Conservation (phyloP, 371 early-diverging fungal genomes). For the Zychaea mexicana region DNA sequence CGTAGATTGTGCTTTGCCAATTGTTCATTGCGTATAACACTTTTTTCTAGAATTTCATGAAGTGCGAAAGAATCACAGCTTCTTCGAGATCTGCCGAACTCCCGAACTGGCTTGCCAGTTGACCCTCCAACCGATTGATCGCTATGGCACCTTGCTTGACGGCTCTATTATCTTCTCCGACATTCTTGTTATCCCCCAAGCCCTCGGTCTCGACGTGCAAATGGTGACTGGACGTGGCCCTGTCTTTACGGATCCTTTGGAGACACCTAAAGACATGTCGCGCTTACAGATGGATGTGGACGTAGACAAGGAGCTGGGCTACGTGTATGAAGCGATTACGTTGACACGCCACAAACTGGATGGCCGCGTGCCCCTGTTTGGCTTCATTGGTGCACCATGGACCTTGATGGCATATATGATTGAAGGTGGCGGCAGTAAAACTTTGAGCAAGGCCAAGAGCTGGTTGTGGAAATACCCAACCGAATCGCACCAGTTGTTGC, state of each 20-base stretch:
- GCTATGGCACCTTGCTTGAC: slow-evolving; percentile 88
- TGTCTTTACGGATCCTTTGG: slow-evolving; percentile 86
- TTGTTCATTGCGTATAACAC: too few species aligned
- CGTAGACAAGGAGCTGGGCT: slow-evolving; percentile 73
- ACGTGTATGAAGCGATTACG: slow-evolving; percentile 96
- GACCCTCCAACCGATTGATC: slow-evolving; percentile 95
- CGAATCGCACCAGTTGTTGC: slow-evolving; percentile 78
- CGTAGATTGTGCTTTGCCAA: too few species aligned
- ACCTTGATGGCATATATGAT: slow-evolving; percentile 98
- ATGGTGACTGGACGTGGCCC: slow-evolving; percentile 96
- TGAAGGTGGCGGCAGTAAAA: slow-evolving; percentile 97
- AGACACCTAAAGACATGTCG: slow-evolving; percentile 71
- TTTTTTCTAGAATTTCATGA: slow-evolving; percentile 79
- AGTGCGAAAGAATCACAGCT: slow-evolving; percentile 84
- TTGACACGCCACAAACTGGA: slow-evolving; percentile 84
- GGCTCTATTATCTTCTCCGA: slow-evolving; percentile 98
- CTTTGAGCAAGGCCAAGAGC: slow-evolving; percentile 83
- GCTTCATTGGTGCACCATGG: slow-evolving; percentile 98
- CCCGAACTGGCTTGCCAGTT: slow-evolving; percentile 93
- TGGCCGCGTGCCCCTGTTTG: slow-evolving; percentile 92
- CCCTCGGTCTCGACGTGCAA: slow-evolving; percentile 91
- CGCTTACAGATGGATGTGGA: slow-evolving; percentile 71
- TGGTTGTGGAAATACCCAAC: slow-evolving; percentile 90
- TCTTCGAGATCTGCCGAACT: slow-evolving; percentile 93
- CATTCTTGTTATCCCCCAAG: slow-evolving; percentile 97